Conservation (phyloP, 176 grass and related monocot species). For the Ampelocalamus luodianensis region DNA sequence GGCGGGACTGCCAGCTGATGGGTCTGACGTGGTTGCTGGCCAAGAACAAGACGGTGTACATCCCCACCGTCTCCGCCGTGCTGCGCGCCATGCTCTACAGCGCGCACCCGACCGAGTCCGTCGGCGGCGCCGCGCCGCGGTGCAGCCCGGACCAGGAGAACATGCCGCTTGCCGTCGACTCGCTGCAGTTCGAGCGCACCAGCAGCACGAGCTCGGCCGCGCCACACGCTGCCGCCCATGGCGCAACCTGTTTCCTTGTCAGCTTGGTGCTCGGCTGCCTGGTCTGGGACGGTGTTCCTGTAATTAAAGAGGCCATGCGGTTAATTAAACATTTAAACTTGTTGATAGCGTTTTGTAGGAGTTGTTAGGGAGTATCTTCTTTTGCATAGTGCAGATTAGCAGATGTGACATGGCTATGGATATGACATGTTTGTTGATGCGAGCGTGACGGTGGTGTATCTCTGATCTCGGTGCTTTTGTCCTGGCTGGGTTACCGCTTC, state of each 20-base stretch:
- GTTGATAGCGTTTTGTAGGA: constrained; percentile 57
- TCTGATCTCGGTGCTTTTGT: constrained; percentile 1
- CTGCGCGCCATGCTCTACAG: constrained; percentile 93
- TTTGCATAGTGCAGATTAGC: constrained; percentile 49
- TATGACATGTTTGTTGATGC: constrained; percentile 7
- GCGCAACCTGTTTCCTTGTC: constrained; percentile 7
- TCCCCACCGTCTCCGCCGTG: constrained; percentile 96
- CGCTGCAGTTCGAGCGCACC: constrained; percentile 79
- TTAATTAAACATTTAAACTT: constrained; percentile 11
- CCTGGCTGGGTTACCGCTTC: not conserved
- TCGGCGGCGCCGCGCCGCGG: constrained; percentile 19
- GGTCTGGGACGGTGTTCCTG: constrained; percentile 30
- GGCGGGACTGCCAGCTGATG: constrained; percentile 99
- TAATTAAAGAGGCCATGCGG: not conserved
- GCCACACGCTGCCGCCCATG: not conserved
- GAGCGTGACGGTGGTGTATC: not conserved
- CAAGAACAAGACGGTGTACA: constrained; percentile 88
- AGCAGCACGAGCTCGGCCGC: constrained; percentile 35
- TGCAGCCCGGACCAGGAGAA: constrained; percentile 96
- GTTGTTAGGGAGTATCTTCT: constrained; percentile 18
- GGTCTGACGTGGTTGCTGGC: constrained; percentile 95
- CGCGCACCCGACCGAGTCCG: constrained; percentile 51
- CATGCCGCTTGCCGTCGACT: constrained; percentile 98
- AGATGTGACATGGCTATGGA: constrained; percentile 4
- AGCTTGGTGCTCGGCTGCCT: constrained; percentile 31